These are phyloP conservation scores for Ilyonectria mors-panacis DNA, from an alignment of 2,329 filamentous ascomycete genomes.

Conservation along the genomic window DNA sequence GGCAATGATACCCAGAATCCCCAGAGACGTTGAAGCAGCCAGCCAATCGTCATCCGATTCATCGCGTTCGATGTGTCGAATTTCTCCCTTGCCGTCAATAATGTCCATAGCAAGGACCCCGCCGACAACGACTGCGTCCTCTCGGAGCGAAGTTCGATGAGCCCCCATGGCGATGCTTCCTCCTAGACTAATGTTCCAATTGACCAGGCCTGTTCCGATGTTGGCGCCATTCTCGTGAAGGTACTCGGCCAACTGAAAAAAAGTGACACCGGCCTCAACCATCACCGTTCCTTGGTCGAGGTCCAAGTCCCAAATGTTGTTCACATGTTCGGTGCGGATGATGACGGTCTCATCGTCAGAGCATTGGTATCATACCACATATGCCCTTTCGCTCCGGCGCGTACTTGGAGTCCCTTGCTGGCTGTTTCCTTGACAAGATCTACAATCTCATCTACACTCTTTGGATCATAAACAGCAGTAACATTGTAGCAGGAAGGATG, in stretches of 20 bases:
- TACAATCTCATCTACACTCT: conserved; percentile 60
- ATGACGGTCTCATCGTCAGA: conserved; percentile 64
- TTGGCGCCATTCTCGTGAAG: conserved; percentile 62
- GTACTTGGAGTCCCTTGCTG: conserved; percentile 57
- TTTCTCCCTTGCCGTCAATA: conserved; percentile 61
- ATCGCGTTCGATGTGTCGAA: conserved; percentile 59
- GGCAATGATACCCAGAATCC: conserved; percentile 63
- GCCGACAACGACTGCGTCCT: conserved; percentile 65
- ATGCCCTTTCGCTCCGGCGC: conserved; percentile 65
- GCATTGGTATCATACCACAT: conserved; percentile 71
- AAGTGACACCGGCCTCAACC: conserved; percentile 67
- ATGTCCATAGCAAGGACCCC: conserved; percentile 65
- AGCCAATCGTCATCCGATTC: conserved; percentile 64
- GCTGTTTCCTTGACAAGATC: conserved; percentile 59
- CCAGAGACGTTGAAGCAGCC: conserved; percentile 65
- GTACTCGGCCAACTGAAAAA: conserved; percentile 65
- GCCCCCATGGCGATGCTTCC: conserved; percentile 68
- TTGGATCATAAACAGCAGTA: conserved; percentile 60
- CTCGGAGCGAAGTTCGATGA: conserved; percentile 63
- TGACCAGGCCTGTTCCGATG: conserved; percentile 66
- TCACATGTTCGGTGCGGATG: conserved; percentile 62
- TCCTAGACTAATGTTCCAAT: conserved; percentile 68
- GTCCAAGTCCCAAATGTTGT: conserved; percentile 60
- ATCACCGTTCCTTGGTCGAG: conserved; percentile 61
- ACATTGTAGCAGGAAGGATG: conserved; percentile 64